phyloP scores from a whole-genome alignment of 108 stramenopile genomes.

The Cyclotella choctawhatcheeana region DNA sequence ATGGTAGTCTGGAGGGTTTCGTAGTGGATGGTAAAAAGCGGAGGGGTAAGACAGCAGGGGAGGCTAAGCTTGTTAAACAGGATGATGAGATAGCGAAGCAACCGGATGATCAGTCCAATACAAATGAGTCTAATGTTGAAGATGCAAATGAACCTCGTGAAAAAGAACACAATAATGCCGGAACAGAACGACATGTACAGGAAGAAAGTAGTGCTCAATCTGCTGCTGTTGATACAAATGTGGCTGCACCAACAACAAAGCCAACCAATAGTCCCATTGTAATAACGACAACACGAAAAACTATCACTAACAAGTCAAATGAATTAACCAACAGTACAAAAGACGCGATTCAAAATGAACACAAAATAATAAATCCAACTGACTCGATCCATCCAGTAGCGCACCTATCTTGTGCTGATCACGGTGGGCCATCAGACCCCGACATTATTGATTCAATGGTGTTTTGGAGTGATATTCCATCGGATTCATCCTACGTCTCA shows the following conservation, averaged over 20 bases:
- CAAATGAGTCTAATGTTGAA: too few relatives aligned
- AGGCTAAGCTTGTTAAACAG: background rate
- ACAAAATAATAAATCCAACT: conserved; percentile 21
- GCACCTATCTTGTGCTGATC: conserved; percentile 48
- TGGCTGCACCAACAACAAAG: background rate
- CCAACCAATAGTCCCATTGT: background rate
- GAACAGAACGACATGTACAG: background rate
- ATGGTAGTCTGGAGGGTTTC: conserved; percentile 11
- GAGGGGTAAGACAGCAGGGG: background rate
- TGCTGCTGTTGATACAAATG: background rate
- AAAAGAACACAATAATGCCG: too few relatives aligned
- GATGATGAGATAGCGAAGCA: background rate
- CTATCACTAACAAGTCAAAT: background rate
- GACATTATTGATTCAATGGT: conserved; percentile 75
- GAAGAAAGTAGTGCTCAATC: background rate
- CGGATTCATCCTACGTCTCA: conserved; percentile 54
- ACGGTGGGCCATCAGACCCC: conserved; percentile 49
- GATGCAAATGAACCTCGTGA: too few relatives aligned
- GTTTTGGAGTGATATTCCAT: conserved; percentile 83
- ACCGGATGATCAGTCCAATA: background rate
- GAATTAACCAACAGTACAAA: background rate
- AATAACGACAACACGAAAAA: background rate
- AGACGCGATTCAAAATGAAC: too few relatives aligned
- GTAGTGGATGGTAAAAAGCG: background rate
- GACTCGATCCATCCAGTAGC: conserved; percentile 39